These are phyloP conservation scores for Tricholoma saponaceum DNA, from an alignment of 768 basidiomycete species.

Conservation along the genomic window DNA sequence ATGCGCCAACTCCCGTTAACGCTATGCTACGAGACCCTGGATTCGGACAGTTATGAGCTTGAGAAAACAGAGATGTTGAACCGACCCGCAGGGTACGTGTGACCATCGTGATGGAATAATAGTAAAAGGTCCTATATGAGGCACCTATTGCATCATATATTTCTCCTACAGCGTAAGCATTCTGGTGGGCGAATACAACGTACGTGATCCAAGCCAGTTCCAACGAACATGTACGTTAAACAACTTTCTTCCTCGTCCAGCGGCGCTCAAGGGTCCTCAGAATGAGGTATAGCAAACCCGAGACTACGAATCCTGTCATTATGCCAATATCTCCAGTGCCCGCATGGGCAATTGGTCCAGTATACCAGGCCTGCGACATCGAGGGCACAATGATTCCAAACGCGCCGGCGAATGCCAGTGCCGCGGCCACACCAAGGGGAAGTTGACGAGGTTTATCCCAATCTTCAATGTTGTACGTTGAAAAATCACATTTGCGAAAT, in stretches of 20 bases:
- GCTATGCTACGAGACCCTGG: too few species aligned
- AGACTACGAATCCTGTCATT: slow-evolving; percentile 49
- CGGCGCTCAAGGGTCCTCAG: slow-evolving; percentile 3
- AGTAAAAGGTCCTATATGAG: too few species aligned
- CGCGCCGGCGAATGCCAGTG: slow-evolving; percentile 44
- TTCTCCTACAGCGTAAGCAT: too few species aligned
- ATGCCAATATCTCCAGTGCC: slow-evolving; percentile 72
- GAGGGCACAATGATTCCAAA: slow-evolving; percentile 58
- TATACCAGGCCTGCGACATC: slow-evolving; percentile 71
- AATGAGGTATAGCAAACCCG: slow-evolving; percentile 38
- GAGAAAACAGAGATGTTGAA: too few species aligned
- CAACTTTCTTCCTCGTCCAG: not conserved
- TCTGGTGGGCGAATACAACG: too few species aligned
- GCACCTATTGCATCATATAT: too few species aligned
- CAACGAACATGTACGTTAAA: not conserved
- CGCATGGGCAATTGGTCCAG: slow-evolving; percentile 58
- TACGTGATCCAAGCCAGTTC: not conserved
- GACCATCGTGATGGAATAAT: too few species aligned
- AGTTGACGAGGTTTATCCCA: slow-evolving; percentile 56
- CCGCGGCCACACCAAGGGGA: slow-evolving; percentile 61
- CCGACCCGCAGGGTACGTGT: too few species aligned
- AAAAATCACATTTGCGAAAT: slow-evolving; percentile 51
- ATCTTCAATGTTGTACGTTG: slow-evolving; percentile 41
- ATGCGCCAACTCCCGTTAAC: too few species aligned
- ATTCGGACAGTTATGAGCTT: too few species aligned